phyloP scores from a whole-genome alignment of 2,329 filamentous ascomycete genomes.

The Colletotrichum tropicale region DNA sequence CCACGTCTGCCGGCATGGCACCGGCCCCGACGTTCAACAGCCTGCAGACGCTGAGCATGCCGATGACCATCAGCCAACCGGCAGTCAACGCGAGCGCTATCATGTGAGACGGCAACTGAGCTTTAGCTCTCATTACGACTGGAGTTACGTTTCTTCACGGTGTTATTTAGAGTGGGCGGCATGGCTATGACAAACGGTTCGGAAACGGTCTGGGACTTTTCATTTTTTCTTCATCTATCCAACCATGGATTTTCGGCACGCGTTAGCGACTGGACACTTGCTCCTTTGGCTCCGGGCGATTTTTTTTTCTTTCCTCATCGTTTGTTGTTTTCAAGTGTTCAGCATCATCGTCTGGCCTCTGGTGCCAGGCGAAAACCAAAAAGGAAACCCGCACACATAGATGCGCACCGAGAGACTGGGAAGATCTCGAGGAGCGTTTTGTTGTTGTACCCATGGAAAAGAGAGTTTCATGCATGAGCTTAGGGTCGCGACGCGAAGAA shows the following conservation, averaged over 20 bases:
- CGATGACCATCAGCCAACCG: slow-evolving; percentile 66
- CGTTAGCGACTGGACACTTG: slow-evolving; percentile 4
- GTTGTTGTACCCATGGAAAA: slow-evolving; percentile 10
- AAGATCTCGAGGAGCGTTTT: slow-evolving; percentile 5
- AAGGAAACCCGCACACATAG: slow-evolving; percentile 18
- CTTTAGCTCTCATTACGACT: slow-evolving; percentile 15
- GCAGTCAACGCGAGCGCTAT: slow-evolving; percentile 49
- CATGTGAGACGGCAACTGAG: slow-evolving; percentile 37
- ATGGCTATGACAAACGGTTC: slow-evolving; percentile 15
- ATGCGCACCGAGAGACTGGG: slow-evolving; percentile 8
- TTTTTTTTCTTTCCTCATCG: background rate
- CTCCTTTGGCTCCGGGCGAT: slow-evolving; percentile 9
- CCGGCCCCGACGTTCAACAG: slow-evolving; percentile 53
- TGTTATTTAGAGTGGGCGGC: slow-evolving; percentile 20
- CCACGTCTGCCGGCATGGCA: slow-evolving; percentile 28
- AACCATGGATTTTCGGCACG: slow-evolving; percentile 17
- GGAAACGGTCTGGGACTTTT: slow-evolving; percentile 16
- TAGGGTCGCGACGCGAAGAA: slow-evolving; percentile 17
- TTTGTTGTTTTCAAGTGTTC: slow-evolving; percentile 10
- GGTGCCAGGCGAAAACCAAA: slow-evolving; percentile 10
- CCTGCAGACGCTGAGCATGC: slow-evolving; percentile 67
- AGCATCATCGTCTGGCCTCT: slow-evolving; percentile 8
- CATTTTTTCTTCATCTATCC: slow-evolving; percentile 12
- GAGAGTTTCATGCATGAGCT: slow-evolving; percentile 17
- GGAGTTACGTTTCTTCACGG: slow-evolving; percentile 21